Evolutionary conservation across 768 basidiomycete genomes (phyloP).

Genomic region (Leccinum subgranulosum): DNA sequence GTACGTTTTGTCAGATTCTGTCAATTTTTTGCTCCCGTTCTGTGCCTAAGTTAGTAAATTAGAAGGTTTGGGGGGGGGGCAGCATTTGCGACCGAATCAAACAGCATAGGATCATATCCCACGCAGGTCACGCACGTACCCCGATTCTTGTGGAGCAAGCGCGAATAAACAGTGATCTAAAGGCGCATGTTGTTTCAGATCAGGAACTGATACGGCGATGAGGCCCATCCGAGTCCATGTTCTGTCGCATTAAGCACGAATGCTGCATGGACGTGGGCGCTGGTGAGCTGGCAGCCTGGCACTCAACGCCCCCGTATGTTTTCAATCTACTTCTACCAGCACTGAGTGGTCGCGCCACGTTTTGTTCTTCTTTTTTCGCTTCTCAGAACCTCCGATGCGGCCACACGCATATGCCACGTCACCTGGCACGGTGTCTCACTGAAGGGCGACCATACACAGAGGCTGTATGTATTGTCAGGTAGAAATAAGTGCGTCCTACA

Average conservation of each 20-base stretch:
- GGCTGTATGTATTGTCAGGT: neutral
- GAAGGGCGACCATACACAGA: neutral
- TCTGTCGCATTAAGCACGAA: neutral
- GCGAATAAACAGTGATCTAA: neutral
- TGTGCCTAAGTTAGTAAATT: neutral
- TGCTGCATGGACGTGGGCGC: neutral
- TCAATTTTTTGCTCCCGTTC: neutral
- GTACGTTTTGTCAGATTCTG: neutral
- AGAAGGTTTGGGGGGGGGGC: neutral
- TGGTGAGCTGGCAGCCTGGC: slow-evolving; percentile 1
- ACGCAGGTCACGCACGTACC: neutral
- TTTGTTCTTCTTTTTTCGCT: neutral
- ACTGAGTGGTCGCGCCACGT: neutral
- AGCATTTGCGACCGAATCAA: neutral
- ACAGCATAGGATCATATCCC: neutral
- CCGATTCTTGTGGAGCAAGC: neutral
- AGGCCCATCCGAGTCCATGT: neutral
- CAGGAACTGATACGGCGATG: neutral
- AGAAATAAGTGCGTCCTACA: neutral
- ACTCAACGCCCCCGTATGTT: neutral
- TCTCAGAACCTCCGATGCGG: neutral
- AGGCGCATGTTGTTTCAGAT: neutral
- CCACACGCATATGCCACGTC: neutral
- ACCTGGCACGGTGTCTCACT: neutral
- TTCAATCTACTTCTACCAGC: neutral